Conservation (phyloP, 2,329 filamentous ascomycete species). For the Byssothecium circinans region DNA sequence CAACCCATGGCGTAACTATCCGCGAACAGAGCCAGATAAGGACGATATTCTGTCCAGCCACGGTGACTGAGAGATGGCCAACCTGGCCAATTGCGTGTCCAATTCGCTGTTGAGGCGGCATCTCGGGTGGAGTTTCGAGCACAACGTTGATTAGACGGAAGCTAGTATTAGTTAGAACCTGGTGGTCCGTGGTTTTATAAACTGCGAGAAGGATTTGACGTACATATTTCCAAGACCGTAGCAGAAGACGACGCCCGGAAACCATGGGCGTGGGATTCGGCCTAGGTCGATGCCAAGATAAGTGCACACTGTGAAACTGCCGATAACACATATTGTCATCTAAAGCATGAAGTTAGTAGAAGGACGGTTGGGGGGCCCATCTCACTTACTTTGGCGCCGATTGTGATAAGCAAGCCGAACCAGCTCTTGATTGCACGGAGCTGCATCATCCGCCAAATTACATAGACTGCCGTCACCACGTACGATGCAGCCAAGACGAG, state of each 20-base stretch:
- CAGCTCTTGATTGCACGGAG: conserved; percentile 75
- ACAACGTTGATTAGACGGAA: conserved; percentile 78
- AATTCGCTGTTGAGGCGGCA: conserved; percentile 69
- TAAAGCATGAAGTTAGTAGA: conserved; percentile 21
- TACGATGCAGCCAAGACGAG: conserved; percentile 68
- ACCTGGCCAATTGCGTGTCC: conserved; percentile 74
- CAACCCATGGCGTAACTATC: conserved; percentile 69
- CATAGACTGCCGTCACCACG: conserved; percentile 63
- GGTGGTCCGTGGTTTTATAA: background rate
- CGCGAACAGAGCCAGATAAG: conserved; percentile 68
- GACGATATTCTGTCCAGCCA: conserved; percentile 68
- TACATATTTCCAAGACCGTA: conserved; percentile 76
- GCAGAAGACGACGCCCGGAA: conserved; percentile 74
- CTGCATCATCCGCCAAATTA: conserved; percentile 67
- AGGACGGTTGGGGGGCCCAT: background rate
- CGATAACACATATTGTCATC: conserved; percentile 71
- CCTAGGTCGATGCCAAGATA: conserved; percentile 75
- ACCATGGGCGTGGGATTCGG: conserved; percentile 71
- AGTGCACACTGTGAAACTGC: conserved; percentile 78
- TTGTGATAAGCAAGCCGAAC: conserved; percentile 70
- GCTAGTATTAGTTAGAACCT: conserved; percentile 31
- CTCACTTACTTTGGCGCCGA: conserved; percentile 60
- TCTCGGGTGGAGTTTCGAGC: conserved; percentile 69
- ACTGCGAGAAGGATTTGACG: conserved; percentile 14
- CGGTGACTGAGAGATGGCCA: conserved; percentile 68